Base-by-base conservation (phyloP, 768 basidiomycete genomes). In the Tylopilus balloui region DNA sequence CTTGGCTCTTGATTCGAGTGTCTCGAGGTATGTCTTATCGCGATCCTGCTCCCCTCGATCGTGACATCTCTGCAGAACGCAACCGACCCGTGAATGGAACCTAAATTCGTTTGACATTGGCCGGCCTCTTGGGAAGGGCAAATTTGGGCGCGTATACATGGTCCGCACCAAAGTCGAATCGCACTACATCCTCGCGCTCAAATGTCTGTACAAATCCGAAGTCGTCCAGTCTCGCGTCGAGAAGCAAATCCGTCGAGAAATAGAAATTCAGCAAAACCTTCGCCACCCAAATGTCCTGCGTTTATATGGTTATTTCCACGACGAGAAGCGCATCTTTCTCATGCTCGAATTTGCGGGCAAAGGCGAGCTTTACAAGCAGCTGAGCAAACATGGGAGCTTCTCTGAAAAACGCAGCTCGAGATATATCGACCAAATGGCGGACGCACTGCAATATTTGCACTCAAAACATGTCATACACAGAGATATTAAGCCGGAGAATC, bases 91-190 rank as follows among this genome's bases (percentile, higher is more conserved):
- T 17, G 89, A 92, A 60, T 92, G 93, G 86, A 82, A 79, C 25
- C 73, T 98, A 4, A 79, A 81, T 50, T 78, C 84, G 46, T 96
- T 99, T 59, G 92, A 96, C 54, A 95, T 98, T 61, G 95, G 96
- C 15, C 82, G 92, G 11, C 92, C 93, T 3, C 78, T 99, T 2
- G 96, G 96, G n/a, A 97, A 98, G 67, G 96, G 96, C 39, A 98
- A 98, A 73, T 99, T 98, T 59, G 96, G 96, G 1, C 88, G 92
- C 3, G 96, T 99, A 21, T 98, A 99, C 75, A 94, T 98, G 86
- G 92, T 95, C 38, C 83, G 94, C 43, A 97, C 95, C 17, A 95
- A 94, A 67, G 68, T 73, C 51, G 79, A 85, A 51, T 92, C 93
- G 1, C 81, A 85, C 51, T 98, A 89, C 74, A 95, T 97, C 64